Conservation (phyloP, 106 monocot genomes). For the Posidonia australis region DNA sequence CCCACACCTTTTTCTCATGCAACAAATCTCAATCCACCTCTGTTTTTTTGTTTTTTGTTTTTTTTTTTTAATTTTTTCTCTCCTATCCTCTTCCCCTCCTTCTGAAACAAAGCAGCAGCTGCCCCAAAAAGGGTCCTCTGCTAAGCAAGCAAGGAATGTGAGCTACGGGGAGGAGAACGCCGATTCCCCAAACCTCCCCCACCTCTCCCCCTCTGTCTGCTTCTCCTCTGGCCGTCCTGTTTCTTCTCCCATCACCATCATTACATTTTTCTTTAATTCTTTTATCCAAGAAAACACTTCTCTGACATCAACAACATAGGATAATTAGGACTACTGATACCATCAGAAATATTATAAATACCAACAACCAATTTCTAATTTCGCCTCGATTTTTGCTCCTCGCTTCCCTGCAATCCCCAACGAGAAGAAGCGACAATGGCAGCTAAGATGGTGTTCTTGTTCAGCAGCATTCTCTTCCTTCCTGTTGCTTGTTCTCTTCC, state of each 20-base stretch:
- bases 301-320: too few species aligned
- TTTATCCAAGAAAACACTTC: too few species aligned
- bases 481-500: neutral
- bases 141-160: conserved; percentile 4
- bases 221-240: neutral
- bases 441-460: neutral
- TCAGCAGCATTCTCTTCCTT: conserved; percentile 1
- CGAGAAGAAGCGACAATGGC: neutral
- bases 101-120: neutral
- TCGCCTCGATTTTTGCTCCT: neutral
- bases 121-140: neutral
- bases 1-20: too few species aligned
- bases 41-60: too few species aligned
- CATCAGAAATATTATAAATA: neutral
- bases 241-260: too few species aligned
- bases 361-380: neutral
- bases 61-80: neutral
- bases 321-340: neutral
- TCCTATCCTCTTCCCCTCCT: neutral
- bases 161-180: neutral
- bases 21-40: too few species aligned
- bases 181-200: neutral
- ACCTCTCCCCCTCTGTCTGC: too few species aligned
- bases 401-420: neutral
- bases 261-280: too few species aligned